Evolutionary conservation across 805 yeast genomes (phyloP), one percentile per base, ranked within the genome.

Genomic region (Blastobotrys parvus): DNA sequence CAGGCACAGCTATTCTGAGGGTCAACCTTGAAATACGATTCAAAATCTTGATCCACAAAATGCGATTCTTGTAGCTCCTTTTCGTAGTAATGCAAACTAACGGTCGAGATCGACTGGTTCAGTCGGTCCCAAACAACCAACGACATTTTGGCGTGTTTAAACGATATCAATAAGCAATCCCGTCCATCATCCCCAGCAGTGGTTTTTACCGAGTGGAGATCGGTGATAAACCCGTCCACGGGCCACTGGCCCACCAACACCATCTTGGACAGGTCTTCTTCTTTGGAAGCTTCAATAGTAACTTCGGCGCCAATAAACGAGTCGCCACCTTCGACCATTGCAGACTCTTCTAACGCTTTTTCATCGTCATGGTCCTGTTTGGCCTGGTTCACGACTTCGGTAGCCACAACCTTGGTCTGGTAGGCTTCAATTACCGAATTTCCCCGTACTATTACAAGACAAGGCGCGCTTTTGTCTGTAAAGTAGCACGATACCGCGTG

Each of bases 61-160:
- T 58, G 52, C 6, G 58, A 41, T 48, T 65, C 48, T 53, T 53
- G 55, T 11, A 87, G 67, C 20, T 76, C 75, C 35, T 77, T 74
- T 53, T 90, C 97, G 60, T 89, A 92, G 58, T 75, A 87, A 63
- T 92, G 98, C 41, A 92, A 65, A 40, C 95, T 83, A 1, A 77
- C 71, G 0, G 96, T 85, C 20, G 72, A 67, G n/a, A 90, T 67
- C 1, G 72, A 54, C 49, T 76, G 69, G n/a, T 53, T 57, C 3
- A 55, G 60, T 3, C 62, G 59, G 54, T 87, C 81, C 85, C 94
- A 92, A 43, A 71, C 70, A 22, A 90, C 62, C 15, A 89, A 62
- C 0, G 94, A 83, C 32, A 88, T 55, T 58, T 90, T 90, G 23
- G 96, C 95, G 41, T 66, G 67, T 46, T 78, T 75, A 8, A 94